Base-by-base conservation (phyloP, 352 stramenopile genomes). In the Globisporangium takayamanum region DNA sequence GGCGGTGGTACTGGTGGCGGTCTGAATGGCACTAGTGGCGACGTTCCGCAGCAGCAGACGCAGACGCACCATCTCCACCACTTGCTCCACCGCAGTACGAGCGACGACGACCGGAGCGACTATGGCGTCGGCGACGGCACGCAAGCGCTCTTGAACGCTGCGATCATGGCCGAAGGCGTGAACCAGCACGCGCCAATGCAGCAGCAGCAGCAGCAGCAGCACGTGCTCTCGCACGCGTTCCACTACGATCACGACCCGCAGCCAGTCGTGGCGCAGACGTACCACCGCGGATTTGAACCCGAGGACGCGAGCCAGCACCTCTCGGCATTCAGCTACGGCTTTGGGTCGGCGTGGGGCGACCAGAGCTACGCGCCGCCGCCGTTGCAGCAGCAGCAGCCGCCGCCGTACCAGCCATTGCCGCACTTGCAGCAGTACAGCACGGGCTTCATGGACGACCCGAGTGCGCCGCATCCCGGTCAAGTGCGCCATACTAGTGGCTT, bases 141-240 rank as follows among this genome's bases (percentile, higher is more conserved):
- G 15, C 78, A 87, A 39, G 80, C 73, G 15, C 59, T 91, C 51
- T 61, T 91, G 33, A 81, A 82, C 12, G 80, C 80, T 4, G 80
- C 80, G 5, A 83, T 88, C n/a, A 84, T 88, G 76, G 80, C 80
- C 15, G 76, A 87, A 39, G 76, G 84, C 22, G 75, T 83, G 59
- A 71, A 50, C n/a, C 69, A 77, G 33, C 70, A 86, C 53, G 60
- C 68, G 42, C 58, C 15, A 6, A 22, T 28, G 5, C 63, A 75
- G 2, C 70, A 80, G 10, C 42, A 48, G 42, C 42, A 48, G 7
- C 44, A 49, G 44, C 44, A 49, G 1, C 62, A 71, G 7, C 64
- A 76, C 33, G 33, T 1, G 6, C 33, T 39, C 33, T 39, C 33
- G 20, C 44, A 49, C n/a, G 18, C 20, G 44, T 49, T 26, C n/a